Percentiles rank a stretch among this genome's conserved stretches.
These are phyloP conservation scores for Diaporthe amygdali DNA, from an alignment of 2,329 filamentous ascomycete genomes.

Conservation along the genomic window DNA sequence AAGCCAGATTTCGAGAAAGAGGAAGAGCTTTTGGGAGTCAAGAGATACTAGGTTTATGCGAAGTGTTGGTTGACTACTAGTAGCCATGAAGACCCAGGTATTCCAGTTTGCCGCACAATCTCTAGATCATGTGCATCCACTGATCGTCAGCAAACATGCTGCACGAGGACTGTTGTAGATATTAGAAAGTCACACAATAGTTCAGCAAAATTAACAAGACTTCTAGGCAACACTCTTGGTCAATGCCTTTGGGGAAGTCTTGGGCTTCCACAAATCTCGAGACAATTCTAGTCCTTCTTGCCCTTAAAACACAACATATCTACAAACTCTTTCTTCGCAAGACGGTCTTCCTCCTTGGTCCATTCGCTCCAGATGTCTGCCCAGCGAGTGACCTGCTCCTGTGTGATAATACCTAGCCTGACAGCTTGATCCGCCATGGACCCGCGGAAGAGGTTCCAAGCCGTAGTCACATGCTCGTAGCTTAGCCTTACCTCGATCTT, in stretches of 20 bases:
- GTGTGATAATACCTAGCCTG: not conserved
- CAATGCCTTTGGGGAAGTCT: too few species aligned
- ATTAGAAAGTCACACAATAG: too few species aligned
- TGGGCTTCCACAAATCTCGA: rapidly evolving
- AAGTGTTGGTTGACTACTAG: too few species aligned
- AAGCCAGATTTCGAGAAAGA: too few species aligned
- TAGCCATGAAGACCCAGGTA: not conserved
- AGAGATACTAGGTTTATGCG: too few species aligned
- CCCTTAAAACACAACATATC: not conserved
- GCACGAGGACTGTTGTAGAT: not conserved
- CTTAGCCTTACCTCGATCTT: not conserved
- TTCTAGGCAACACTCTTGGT: too few species aligned
- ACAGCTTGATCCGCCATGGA: not conserved
- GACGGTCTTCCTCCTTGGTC: not conserved
- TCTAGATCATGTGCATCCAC: not conserved
- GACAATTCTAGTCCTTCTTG: not conserved
- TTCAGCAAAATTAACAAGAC: too few species aligned
- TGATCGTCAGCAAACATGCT: not conserved
- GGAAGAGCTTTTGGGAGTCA: too few species aligned
- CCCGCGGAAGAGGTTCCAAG: not conserved
- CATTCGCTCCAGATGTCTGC: not conserved
- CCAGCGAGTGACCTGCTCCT: not conserved
- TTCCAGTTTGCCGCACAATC: too few species aligned
- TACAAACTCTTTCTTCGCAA: not conserved
- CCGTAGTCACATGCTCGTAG: not conserved